A percentile compares a stretch with the other conserved stretches of the same genome.
These are phyloP conservation scores for Backusella australiensis DNA, from an alignment of 192 early-diverging fungal genomes.

Conservation along the genomic window DNA sequence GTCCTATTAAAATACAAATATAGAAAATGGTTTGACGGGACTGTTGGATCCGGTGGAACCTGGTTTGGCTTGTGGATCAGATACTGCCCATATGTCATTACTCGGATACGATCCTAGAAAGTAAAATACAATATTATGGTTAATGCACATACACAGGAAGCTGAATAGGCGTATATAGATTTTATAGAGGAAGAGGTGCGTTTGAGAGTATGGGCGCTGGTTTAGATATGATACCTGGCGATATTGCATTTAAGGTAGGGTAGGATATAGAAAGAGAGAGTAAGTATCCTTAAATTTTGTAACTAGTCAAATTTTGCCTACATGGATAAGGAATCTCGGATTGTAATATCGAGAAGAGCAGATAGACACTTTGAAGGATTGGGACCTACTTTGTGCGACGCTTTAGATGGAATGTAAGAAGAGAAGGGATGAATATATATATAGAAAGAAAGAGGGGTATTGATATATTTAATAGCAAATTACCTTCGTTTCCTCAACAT, in stretches of 20 bases:
- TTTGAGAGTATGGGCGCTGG: slow-evolving; percentile 40
- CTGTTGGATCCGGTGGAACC: slow-evolving; percentile 37
- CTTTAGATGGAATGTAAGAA: slow-evolving; percentile 29
- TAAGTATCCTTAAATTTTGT: not conserved
- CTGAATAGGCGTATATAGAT: not conserved
- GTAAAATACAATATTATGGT: not conserved
- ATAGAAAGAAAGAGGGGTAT: not conserved
- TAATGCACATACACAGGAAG: not conserved
- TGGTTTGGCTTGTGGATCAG: slow-evolving; percentile 36
- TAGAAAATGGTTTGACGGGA: slow-evolving; percentile 29
- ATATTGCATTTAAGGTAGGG: slow-evolving; percentile 36
- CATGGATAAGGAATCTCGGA: slow-evolving; percentile 21
- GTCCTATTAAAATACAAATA: not conserved
- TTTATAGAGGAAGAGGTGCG: slow-evolving; percentile 36
- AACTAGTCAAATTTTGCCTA: slow-evolving; percentile 33
- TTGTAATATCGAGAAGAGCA: slow-evolving; percentile 32
- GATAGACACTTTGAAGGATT: slow-evolving; percentile 34
- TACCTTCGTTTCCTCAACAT: slow-evolving; percentile 37
- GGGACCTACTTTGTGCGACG: slow-evolving; percentile 29
- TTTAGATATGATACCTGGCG: slow-evolving; percentile 33
- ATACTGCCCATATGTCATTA: slow-evolving; percentile 36
- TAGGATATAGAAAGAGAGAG: not conserved
- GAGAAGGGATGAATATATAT: not conserved
- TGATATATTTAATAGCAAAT: slow-evolving; percentile 13
- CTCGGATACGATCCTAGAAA: slow-evolving; percentile 33